Evolutionary conservation across 1,139 yeast species (phyloP).

Genomic region (Debaryomyces psychrophilus): DNA sequence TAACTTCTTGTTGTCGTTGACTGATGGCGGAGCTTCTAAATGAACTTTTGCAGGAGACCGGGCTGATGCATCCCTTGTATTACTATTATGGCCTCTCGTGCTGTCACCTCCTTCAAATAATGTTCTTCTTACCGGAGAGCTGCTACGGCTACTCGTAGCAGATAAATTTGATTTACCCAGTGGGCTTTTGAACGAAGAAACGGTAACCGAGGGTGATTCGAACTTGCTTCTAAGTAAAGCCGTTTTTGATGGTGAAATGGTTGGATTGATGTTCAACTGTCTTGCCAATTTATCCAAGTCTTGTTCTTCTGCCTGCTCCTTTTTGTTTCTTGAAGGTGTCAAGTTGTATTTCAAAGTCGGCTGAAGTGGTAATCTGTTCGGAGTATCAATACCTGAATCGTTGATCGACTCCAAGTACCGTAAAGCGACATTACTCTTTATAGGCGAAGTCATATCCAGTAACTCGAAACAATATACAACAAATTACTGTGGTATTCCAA

Average conservation of each 20-base stretch:
- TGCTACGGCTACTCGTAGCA: constrained; percentile 23
- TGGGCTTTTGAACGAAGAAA: constrained; percentile 44
- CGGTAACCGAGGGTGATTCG: constrained; percentile 51
- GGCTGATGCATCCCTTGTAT: constrained; percentile 17
- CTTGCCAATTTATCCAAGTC: constrained; percentile 47
- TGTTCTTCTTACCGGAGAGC: constrained; percentile 25
- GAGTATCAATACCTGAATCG: constrained; percentile 23
- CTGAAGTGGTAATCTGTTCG: constrained; percentile 32
- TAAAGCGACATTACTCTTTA: constrained; percentile 32
- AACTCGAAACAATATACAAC: not conserved
- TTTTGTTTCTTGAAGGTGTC: constrained; percentile 13
- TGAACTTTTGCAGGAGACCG: constrained; percentile 18
- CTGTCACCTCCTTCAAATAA: constrained; percentile 19
- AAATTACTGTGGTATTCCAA: not conserved
- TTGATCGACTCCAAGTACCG: constrained; percentile 37
- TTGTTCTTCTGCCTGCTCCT: constrained; percentile 19
- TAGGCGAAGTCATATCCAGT: constrained; percentile 28
- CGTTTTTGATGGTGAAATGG: constrained; percentile 31
- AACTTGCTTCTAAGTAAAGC: constrained; percentile 38
- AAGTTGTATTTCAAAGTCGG: constrained; percentile 36
- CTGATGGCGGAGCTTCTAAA: constrained; percentile 4
- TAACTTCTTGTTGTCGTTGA: constrained; percentile 13
- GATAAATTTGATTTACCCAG: constrained; percentile 26
- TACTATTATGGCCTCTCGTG: constrained; percentile 19
- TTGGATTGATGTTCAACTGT: constrained; percentile 36